A percentile compares a stretch with the other conserved stretches of the same genome.
Evolutionary conservation across 2,329 filamentous ascomycete species (phyloP).

Genomic region (Colletotrichum coccodes): DNA sequence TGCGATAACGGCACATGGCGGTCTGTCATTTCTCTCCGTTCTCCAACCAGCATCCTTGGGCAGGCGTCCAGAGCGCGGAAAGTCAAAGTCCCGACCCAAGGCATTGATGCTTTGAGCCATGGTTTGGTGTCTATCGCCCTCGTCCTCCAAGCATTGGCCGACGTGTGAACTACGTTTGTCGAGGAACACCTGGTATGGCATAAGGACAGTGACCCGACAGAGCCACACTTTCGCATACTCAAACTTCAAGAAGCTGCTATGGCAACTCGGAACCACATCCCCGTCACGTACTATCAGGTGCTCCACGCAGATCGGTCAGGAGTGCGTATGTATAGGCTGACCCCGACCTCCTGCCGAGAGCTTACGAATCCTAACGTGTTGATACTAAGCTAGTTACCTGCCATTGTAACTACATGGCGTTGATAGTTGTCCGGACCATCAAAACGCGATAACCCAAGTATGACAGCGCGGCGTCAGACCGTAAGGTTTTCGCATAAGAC

Average conservation of each 20-base stretch:
- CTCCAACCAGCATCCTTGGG: background rate
- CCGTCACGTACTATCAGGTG: background rate
- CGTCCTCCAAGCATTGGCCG: slow-evolving; percentile 4
- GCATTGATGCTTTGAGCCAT: slow-evolving; percentile 25
- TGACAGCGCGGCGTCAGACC: background rate
- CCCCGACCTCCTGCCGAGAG: background rate
- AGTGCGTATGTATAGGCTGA: background rate
- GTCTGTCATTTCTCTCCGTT: background rate
- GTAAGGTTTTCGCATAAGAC: background rate
- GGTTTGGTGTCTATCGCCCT: slow-evolving; percentile 1
- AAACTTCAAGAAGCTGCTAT: background rate
- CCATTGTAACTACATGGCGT: background rate
- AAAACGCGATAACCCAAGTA: background rate
- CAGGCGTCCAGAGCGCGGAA: slow-evolving; percentile 28
- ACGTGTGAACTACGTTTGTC: background rate
- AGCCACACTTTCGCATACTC: background rate
- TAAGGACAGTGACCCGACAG: background rate
- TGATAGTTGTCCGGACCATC: background rate
- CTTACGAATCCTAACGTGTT: too few species aligned
- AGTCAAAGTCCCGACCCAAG: slow-evolving; percentile 26
- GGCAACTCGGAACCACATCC: background rate
- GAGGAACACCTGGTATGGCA: background rate
- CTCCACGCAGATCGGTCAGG: background rate
- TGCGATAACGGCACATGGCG: background rate
- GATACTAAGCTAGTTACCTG: background rate